Evolutionary conservation across 2,329 filamentous ascomycete species (phyloP), one percentile per base, ranked within the genome.

Genomic region (Amauroascus niger): DNA sequence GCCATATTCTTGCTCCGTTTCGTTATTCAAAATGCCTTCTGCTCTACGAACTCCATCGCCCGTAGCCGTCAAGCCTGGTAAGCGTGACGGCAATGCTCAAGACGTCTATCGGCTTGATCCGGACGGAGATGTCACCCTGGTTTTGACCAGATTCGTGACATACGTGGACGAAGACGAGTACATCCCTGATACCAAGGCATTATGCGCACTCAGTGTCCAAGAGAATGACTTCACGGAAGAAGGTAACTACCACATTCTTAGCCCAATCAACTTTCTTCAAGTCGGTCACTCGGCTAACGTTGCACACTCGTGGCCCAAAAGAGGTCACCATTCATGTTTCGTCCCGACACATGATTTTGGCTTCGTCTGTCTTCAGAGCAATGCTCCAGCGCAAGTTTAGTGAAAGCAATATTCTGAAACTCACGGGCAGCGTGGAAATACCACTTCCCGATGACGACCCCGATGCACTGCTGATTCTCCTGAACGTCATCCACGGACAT

Each of bases 401-500:
- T 33, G 58, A 59, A 46, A 55, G 58, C 45, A 55, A 54, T 28
- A 39, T 40, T 3, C 30, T 59, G 24, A 47, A 46, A 5, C 16
- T 43, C 24, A 57, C 51, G 9, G 57, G 57, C 9, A 57, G 51
- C 3, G 57, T 59, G 3, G 52, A 59, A 39, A 54, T 60, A 30
- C 40, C 50, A 13, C 57, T 71, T 0, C 67, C 67, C 0, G 63
- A 67, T 1, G 68, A 71, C 41, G 61, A 64, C 8, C 63, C 62
- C 0, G 54, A 60, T 14, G 57, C 64, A 1, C 58, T 69, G 43
- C 49, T 60, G 2, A 56, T 65, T 13, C 57, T 69, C 13, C 55
- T 69, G 18, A 55, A 63, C 14, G 67, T 71, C 30, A 57, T 61
- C 4, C 68, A 71, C 46, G 60, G 59, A 13, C 53, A 61, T 1